phyloP scores from a whole-genome alignment of 2,329 filamentous ascomycete genomes.

The Aspergillus neotritici region DNA sequence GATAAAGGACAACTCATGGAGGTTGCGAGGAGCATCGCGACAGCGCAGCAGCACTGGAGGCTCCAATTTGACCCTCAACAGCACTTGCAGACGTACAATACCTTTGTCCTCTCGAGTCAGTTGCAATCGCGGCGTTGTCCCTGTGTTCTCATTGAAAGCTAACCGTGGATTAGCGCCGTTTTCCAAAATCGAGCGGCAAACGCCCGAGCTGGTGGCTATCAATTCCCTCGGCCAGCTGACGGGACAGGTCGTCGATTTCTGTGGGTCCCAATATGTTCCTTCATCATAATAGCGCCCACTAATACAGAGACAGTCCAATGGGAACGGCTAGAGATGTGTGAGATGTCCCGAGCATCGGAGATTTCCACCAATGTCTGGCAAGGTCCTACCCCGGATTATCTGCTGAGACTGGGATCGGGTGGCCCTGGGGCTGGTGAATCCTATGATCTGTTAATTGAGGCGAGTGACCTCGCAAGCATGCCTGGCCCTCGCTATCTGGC shows the following conservation, averaged over 20 bases:
- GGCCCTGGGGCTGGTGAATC: constrained; percentile 46
- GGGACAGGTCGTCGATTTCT: constrained; percentile 78
- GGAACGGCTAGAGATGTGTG: constrained; percentile 87
- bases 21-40: constrained; percentile 59
- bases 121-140: constrained; percentile 7
- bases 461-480: constrained; percentile 75
- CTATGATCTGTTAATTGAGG: constrained; percentile 83
- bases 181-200: constrained; percentile 62
- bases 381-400: constrained; percentile 73
- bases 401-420: constrained; percentile 39
- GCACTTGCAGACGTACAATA: constrained; percentile 66
- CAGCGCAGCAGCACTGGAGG: constrained; percentile 71
- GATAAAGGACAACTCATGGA: constrained; percentile 60
- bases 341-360: constrained; percentile 83
- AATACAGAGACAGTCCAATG: constrained; percentile 54
- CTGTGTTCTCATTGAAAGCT: constrained; percentile 15
- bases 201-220: constrained; percentile 67
- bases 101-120: constrained; percentile 65
- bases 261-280: constrained; percentile 35
- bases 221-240: constrained; percentile 67
- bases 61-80: constrained; percentile 56
- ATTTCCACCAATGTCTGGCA: constrained; percentile 87
- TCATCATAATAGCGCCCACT: constrained; percentile 2
- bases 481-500: constrained; percentile 63
- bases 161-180: constrained; percentile 54